Evolutionary conservation across 768 basidiomycete genomes (phyloP).

Genomic region (Lactifluus volemus): DNA sequence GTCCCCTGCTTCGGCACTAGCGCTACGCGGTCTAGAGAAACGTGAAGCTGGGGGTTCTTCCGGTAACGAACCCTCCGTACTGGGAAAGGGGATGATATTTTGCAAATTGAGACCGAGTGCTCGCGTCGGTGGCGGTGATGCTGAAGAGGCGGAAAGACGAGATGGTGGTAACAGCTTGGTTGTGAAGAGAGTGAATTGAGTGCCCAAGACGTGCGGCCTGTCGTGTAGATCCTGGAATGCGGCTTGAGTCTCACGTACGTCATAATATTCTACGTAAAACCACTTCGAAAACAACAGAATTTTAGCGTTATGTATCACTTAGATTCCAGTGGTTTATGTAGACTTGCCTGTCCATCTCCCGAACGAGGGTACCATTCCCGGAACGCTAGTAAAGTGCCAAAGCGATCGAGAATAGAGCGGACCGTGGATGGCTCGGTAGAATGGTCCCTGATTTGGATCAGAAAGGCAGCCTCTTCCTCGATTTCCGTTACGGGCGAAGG

Average conservation of each 20-base stretch:
- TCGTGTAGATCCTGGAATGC: slow-evolving; percentile 46
- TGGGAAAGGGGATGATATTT: slow-evolving; percentile 17
- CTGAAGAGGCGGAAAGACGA: background rate
- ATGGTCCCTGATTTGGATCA: slow-evolving; percentile 16
- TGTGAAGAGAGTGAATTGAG: slow-evolving; percentile 14
- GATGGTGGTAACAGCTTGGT: slow-evolving; percentile 7
- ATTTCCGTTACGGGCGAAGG: slow-evolving; percentile 19
- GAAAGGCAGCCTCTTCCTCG: slow-evolving; percentile 18
- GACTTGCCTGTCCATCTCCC: slow-evolving; percentile 18
- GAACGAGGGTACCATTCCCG: slow-evolving; percentile 10
- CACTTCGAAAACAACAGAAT: slow-evolving; percentile 22
- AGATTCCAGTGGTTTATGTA: background rate
- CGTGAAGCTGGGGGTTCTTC: background rate
- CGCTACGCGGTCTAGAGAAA: slow-evolving; percentile 17
- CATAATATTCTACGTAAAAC: slow-evolving; percentile 61
- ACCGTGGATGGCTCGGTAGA: slow-evolving; percentile 8
- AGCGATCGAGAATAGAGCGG: slow-evolving; percentile 14
- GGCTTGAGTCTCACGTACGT: slow-evolving; percentile 46
- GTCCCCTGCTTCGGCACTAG: slow-evolving; percentile 20
- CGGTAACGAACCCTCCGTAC: background rate
- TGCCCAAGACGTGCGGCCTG: slow-evolving; percentile 18
- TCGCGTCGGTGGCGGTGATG: background rate
- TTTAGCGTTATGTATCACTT: background rate
- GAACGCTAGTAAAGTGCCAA: slow-evolving; percentile 16
- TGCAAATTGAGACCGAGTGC: background rate